A percentile compares a stretch with the other conserved stretches of the same genome.
Evolutionary conservation across 148 eudicot genomes (phyloP).

Genomic region (Nepenthes gracilis): DNA sequence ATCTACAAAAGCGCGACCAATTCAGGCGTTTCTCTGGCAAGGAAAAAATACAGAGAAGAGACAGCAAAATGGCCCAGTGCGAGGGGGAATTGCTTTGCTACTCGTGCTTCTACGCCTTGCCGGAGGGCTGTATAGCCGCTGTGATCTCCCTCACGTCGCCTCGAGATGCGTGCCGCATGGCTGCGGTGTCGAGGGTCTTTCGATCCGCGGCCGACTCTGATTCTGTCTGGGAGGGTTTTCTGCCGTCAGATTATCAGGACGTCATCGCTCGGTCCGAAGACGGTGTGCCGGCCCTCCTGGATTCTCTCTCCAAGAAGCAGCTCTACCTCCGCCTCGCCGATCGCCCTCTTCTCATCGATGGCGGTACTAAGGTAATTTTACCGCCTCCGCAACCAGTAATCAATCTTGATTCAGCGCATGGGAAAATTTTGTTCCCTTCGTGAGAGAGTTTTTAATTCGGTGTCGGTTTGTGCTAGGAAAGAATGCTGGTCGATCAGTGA

Average conservation of each 20-base stretch:
- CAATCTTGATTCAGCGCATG: too few species aligned
- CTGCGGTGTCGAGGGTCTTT: slow-evolving; percentile 24
- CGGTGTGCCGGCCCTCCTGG: slow-evolving; percentile 3
- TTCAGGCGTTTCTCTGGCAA: too few species aligned
- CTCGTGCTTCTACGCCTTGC: slow-evolving; percentile 12
- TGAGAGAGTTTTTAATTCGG: too few species aligned
- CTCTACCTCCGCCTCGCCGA: slow-evolving; percentile 32
- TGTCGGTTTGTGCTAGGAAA: too few species aligned
- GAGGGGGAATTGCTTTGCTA: background rate
- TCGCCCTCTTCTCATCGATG: slow-evolving; percentile 39
- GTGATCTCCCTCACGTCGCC: slow-evolving; percentile 27
- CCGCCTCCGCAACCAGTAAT: background rate
- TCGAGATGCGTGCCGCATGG: slow-evolving; percentile 26
- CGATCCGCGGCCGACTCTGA: slow-evolving; percentile 42
- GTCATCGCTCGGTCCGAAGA: slow-evolving; percentile 21
- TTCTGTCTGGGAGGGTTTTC: slow-evolving; percentile 34
- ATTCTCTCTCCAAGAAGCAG: slow-evolving; percentile 25
- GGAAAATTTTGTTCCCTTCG: too few species aligned
- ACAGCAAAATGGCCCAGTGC: background rate
- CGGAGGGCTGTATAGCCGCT: slow-evolving; percentile 36
- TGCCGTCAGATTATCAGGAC: slow-evolving; percentile 36
- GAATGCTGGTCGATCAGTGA: too few species aligned
- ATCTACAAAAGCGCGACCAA: too few species aligned
- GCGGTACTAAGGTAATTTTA: slow-evolving; percentile 35
- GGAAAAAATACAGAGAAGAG: too few species aligned